A percentile compares a stretch with the other conserved stretches of the same genome.
These are phyloP conservation scores for Oryza nivara DNA, from an alignment of 176 grass and related monocot genomes.

Conservation along the genomic window DNA sequence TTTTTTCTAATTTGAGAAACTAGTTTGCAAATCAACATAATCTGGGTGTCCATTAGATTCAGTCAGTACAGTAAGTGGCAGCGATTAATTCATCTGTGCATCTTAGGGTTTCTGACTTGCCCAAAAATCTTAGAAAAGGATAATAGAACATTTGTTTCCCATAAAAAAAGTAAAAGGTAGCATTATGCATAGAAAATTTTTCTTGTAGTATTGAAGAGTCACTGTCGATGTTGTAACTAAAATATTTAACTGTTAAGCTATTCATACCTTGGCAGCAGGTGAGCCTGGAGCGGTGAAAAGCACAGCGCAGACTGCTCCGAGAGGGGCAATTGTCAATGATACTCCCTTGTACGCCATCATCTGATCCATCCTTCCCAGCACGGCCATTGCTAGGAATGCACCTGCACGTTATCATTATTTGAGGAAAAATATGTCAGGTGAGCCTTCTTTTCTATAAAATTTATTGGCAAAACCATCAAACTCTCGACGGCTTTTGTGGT, in stretches of 20 bases:
- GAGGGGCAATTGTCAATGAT: constrained; percentile 78
- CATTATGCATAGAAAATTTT: not conserved
- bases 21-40: not conserved
- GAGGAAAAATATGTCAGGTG: not conserved
- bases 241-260: not conserved
- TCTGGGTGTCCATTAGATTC: not conserved
- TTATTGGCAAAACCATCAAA: not conserved
- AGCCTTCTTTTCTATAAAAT: not conserved
- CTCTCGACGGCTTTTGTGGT: no score
- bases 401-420: constrained; percentile 46
- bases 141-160: no score
- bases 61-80: not conserved
- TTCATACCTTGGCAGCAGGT: constrained; percentile 67
- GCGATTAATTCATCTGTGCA: not conserved
- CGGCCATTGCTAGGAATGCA: constrained; percentile 88
- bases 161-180: not conserved
- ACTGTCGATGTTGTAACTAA: not conserved
- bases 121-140: not conserved
- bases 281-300: constrained; percentile 72
- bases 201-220: not conserved
- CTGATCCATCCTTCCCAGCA: constrained; percentile 80
- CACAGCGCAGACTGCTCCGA: constrained; percentile 81
- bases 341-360: constrained; percentile 71
- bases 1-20: not conserved
- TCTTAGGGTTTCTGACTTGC: not conserved